Conservation (phyloP, 2,329 filamentous ascomycete species). For the Pseudogymnoascus sp. region DNA sequence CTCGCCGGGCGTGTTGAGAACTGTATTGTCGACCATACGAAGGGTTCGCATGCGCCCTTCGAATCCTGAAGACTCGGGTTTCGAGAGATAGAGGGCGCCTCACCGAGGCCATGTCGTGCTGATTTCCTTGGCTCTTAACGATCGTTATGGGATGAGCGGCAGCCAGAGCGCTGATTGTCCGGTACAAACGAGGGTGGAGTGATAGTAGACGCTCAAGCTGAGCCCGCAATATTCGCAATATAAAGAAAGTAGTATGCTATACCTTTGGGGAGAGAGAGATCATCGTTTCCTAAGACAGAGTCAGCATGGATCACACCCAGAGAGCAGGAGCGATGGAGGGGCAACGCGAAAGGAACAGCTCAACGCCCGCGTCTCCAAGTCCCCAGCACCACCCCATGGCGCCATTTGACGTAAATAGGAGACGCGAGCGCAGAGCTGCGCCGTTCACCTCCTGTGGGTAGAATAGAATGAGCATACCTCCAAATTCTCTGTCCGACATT, state of each 20-base stretch:
- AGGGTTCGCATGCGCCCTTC: background rate
- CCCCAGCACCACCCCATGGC: background rate
- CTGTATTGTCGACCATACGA: background rate
- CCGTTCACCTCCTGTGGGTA: background rate
- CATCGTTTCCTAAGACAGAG: slow-evolving; percentile 45
- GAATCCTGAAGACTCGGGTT: background rate
- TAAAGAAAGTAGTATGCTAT: slow-evolving; percentile 17
- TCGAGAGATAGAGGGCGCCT: background rate
- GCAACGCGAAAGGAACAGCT: background rate
- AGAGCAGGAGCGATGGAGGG: background rate
- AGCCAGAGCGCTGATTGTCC: background rate
- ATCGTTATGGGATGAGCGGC: background rate
- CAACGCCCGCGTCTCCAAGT: background rate
- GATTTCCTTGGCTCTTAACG: background rate
- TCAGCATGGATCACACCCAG: background rate
- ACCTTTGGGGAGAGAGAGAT: slow-evolving; percentile 58
- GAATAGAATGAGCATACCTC: slow-evolving; percentile 37
- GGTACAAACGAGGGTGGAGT: background rate
- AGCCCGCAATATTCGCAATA: background rate
- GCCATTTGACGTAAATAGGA: background rate
- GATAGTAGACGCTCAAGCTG: background rate
- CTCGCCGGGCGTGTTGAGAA: background rate
- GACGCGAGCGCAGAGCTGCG: background rate
- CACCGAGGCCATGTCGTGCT: background rate
- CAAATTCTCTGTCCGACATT: slow-evolving; percentile 61